Percentiles rank a stretch among this genome's conserved stretches.
These are phyloP conservation scores for Apiospora marii DNA, from an alignment of 2,329 filamentous ascomycete genomes.

Conservation along the genomic window DNA sequence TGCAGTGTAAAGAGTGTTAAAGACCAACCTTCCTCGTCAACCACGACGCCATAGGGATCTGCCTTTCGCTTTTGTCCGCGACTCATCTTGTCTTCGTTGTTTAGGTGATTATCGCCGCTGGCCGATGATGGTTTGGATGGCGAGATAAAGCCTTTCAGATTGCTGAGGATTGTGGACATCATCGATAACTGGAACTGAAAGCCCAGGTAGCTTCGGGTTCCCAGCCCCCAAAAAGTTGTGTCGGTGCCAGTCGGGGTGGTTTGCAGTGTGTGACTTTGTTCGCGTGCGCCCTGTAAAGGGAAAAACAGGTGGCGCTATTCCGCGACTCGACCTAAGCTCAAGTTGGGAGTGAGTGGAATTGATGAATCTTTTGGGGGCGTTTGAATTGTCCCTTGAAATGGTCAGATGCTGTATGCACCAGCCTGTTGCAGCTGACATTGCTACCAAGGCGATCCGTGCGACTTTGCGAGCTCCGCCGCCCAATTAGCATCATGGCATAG, in stretches of 20 bases:
- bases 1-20: not conserved
- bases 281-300: too few species aligned
- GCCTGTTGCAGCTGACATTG: too few species aligned
- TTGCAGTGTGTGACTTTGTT: not conserved
- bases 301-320: not conserved
- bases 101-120: slow-evolving; percentile 18
- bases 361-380: not conserved
- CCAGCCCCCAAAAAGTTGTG: slow-evolving; percentile 1
- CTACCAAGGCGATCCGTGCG: too few species aligned
- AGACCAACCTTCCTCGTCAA: slow-evolving; percentile 17
- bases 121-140: slow-evolving; percentile 14
- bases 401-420: too few species aligned
- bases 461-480: too few species aligned
- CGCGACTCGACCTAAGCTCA: not conserved
- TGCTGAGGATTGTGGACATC: slow-evolving; percentile 17
- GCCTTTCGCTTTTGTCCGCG: slow-evolving; percentile 19
- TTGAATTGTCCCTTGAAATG: too few species aligned
- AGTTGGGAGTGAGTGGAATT: not conserved
- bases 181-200: slow-evolving; percentile 19
- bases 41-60: slow-evolving; percentile 21
- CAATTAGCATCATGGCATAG: too few species aligned
- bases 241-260: not conserved
- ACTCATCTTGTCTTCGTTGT: slow-evolving; percentile 18
- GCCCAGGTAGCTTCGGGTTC: slow-evolving; percentile 2
- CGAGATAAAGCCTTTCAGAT: slow-evolving; percentile 15